phyloP scores from a whole-genome alignment of 2,329 filamentous ascomycete genomes.

The Aspergillus bombycis region DNA sequence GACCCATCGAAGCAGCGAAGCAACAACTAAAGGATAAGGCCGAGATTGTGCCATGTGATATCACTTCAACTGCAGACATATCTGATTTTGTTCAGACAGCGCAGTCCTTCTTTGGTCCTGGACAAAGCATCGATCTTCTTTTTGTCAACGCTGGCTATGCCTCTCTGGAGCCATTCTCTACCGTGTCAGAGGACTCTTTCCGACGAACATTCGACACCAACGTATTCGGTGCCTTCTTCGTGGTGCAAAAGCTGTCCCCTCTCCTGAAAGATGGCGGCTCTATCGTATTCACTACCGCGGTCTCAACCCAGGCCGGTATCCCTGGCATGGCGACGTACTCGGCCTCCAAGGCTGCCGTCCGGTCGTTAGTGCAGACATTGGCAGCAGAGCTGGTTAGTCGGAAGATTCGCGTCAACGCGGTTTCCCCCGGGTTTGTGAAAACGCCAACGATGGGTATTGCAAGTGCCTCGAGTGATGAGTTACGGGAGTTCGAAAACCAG shows the following conservation, averaged over 20 bases:
- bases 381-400: constrained; percentile 11
- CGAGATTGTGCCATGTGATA: constrained; percentile 9
- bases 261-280: constrained; percentile 13
- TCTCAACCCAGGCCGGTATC: constrained; percentile 9
- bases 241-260: constrained; percentile 10
- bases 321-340: constrained; percentile 13
- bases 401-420: constrained; percentile 13
- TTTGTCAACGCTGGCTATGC: constrained; percentile 18
- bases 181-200: constrained; percentile 13
- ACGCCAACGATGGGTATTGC: constrained; percentile 17
- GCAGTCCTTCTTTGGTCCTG: constrained; percentile 2
- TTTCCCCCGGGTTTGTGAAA: constrained; percentile 15
- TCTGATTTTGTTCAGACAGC: background rate
- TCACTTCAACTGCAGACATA: constrained; percentile 10
- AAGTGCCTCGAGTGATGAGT: constrained; percentile 9
- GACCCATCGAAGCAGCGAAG: constrained; percentile 7
- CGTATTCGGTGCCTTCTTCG: constrained; percentile 17
- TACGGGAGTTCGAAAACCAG: constrained; percentile 12
- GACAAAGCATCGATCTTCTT: constrained; percentile 9
- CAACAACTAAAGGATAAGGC: constrained; percentile 6
- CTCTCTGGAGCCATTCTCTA: constrained; percentile 10
- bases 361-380: constrained; percentile 13
- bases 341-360: constrained; percentile 13
- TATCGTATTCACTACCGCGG: constrained; percentile 17
- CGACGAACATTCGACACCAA: constrained; percentile 14